Evolutionary conservation across 352 stramenopile genomes (phyloP), one percentile per base, ranked within the genome.

Genomic region (Pythium phragmiticola): DNA sequence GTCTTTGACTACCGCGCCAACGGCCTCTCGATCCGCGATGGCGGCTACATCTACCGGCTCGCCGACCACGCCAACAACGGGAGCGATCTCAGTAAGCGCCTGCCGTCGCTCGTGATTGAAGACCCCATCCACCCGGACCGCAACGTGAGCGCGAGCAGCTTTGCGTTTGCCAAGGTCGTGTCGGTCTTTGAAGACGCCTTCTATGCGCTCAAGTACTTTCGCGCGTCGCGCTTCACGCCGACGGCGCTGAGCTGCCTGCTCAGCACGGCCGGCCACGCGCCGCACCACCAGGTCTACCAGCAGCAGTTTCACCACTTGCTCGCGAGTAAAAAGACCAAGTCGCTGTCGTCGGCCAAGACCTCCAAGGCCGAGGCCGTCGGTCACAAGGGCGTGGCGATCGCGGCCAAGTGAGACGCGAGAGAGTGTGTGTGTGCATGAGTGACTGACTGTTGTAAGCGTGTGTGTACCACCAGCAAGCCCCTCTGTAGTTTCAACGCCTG

Each of bases 1-100:
- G 75, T 93, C 39, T 95, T 95, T 61, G 80, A 95, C 71, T 94
- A 93, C 65, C 75, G 74, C 57, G 89, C 87, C 68, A 93, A 92
- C 64, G 84, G 87, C 0, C 61, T 94, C 14, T 92, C 82, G n/a
- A 77, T 95, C 39, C 87, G 87, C 23, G 83, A 95, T 45, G 84
- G 85, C 41, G 87, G 87, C 28, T 95, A 94, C 66, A 92, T 94
- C 57, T 95, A 93, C 69, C 73, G 84, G 1, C 72, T 94, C 7
- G 84, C 82, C 0, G 85, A 88, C 50, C 75, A 76, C 57, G 63
- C 76, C 30, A 66, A 70, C 37, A 56, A 13, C n/a, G 63, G 51
- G 28, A 58, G 65, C n/a, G 70, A 87, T 21, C 61, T 89, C 4
- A 69, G 74, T 43, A 90, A 92, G 64, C 63, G 63, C 33, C 36